Evolutionary conservation across 768 basidiomycete species (phyloP).

Genomic region (Amanita phalloides): DNA sequence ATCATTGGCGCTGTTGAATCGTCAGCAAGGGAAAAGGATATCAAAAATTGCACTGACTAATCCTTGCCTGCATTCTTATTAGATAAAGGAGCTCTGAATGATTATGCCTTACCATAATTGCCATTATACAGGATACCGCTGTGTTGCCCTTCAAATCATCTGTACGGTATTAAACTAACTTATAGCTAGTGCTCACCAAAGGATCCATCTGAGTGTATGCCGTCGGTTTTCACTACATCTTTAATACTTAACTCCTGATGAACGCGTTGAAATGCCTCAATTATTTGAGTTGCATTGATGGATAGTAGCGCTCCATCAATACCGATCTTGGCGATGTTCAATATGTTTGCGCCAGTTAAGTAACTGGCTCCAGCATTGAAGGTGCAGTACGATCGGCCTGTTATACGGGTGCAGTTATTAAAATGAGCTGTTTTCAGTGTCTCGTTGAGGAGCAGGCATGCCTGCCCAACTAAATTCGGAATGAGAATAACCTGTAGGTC

Average conservation of each 20-base stretch:
- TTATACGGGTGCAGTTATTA: slow-evolving; percentile 38
- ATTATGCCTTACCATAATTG: no score
- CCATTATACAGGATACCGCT: slow-evolving; percentile 27
- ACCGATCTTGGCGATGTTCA: slow-evolving; percentile 56
- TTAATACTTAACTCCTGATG: slow-evolving; percentile 22
- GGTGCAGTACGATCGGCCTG: slow-evolving; percentile 36
- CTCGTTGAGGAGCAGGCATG: slow-evolving; percentile 20
- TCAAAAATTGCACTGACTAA: no score
- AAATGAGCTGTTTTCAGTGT: slow-evolving; percentile 31
- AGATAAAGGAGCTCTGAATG: no score
- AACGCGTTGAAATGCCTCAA: slow-evolving; percentile 37
- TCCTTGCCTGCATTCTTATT: no score
- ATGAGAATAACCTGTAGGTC: slow-evolving; percentile 43
- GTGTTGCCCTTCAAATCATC: slow-evolving; percentile 35
- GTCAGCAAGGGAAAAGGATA: no score
- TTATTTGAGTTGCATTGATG: slow-evolving; percentile 31
- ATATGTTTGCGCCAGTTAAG: slow-evolving; percentile 53
- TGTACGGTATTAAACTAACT: background rate
- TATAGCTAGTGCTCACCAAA: slow-evolving; percentile 22
- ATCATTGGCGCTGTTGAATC: no score
- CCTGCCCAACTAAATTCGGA: slow-evolving; percentile 31
- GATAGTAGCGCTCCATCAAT: slow-evolving; percentile 33
- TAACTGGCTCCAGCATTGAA: slow-evolving; percentile 36
- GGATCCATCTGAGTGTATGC: slow-evolving; percentile 44
- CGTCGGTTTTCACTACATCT: slow-evolving; percentile 40